Base-by-base conservation (phyloP, 768 basidiomycete genomes). In the Neoboletus magnificus region DNA sequence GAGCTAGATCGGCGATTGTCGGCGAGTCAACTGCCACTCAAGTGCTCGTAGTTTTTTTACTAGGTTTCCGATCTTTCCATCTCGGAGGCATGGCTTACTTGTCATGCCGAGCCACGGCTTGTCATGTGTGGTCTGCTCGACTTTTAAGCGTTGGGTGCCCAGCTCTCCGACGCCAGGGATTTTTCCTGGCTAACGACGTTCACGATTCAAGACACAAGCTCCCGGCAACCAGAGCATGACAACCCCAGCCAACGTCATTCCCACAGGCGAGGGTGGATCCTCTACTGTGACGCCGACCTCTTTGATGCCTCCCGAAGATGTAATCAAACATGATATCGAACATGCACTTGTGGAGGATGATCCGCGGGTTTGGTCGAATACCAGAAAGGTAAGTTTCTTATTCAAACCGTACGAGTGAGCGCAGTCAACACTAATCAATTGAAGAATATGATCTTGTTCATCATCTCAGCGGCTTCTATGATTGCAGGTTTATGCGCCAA, bases 321-420 rank as follows among this genome's bases (percentile, higher is more conserved):
- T 40, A 13, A 22, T 40, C 35, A 58, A 63, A 43, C 57, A 50
- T 22, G 76, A 76, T 43, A 75, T 76, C 20, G 76, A 76, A 50
- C 76, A 76, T 51, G 68, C 63, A 7, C 22, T 55, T 20, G 85
- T 88, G 13, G 69, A 74, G 11, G 78, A 88, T 59, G 86, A 88
- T 67, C 86, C 86, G 1, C 78, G 86, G 37, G 62, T 65, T 52
- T 88, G 86, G 86, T 79, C 82, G 8, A 58, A 66, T 40, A 49
- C 77, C 25, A 76, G 79, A 59, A 88, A 88, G 77, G 86, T 84
- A 20, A 18, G 57, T 48, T 29, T 48, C 10, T 22, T 29, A 25
- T 29, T 16, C 33, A 8, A 6, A 16, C 2, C 20, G 16, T 30
- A n/a, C 5, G 23, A 23, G 7, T 7, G 27, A 42, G 15, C 16